A percentile compares a stretch with the other conserved stretches of the same genome.
These are phyloP conservation scores for Anaeramoeba flamelloides DNA, from an alignment of 78 protist species.

Conservation along the genomic window DNA sequence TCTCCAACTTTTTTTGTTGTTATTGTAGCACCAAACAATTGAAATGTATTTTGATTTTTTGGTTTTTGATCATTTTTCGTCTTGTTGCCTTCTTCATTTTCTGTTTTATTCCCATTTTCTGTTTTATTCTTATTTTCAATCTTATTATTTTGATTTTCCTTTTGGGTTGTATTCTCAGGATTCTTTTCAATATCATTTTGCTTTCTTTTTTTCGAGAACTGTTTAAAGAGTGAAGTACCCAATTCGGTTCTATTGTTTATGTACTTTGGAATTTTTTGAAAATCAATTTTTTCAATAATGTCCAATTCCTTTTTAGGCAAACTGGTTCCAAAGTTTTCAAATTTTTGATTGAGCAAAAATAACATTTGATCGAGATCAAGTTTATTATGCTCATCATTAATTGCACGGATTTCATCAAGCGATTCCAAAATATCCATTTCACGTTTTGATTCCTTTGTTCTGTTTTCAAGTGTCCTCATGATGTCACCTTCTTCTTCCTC, in stretches of 20 bases:
- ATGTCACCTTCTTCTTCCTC: slow-evolving; percentile 26
- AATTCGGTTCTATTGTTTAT: too few species aligned
- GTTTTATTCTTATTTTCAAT: background rate
- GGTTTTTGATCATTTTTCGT: too few species aligned
- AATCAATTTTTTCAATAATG: background rate
- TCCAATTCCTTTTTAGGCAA: background rate
- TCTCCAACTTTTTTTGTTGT: background rate
- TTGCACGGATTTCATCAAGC: slow-evolving; percentile 52
- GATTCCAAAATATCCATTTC: slow-evolving; percentile 81
- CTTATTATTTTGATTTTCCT: background rate
- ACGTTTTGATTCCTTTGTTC: slow-evolving; percentile 46
- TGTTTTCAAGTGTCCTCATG: slow-evolving; percentile 50
- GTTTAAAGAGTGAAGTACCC: too few species aligned
- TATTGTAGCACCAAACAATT: too few species aligned
- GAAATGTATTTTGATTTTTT: too few species aligned
- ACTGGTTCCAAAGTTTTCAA: background rate
- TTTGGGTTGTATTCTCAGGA: background rate
- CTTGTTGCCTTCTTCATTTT: slow-evolving; percentile 9
- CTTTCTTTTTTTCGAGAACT: background rate
- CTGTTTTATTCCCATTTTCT: background rate
- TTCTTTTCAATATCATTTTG: slow-evolving; percentile 9
- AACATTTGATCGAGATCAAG: background rate
- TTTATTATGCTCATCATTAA: slow-evolving; percentile 26
- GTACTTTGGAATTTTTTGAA: too few species aligned
- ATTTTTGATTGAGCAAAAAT: background rate